Conservation (phyloP, 2,329 filamentous ascomycete species). For the Fusarium mangiferae region DNA sequence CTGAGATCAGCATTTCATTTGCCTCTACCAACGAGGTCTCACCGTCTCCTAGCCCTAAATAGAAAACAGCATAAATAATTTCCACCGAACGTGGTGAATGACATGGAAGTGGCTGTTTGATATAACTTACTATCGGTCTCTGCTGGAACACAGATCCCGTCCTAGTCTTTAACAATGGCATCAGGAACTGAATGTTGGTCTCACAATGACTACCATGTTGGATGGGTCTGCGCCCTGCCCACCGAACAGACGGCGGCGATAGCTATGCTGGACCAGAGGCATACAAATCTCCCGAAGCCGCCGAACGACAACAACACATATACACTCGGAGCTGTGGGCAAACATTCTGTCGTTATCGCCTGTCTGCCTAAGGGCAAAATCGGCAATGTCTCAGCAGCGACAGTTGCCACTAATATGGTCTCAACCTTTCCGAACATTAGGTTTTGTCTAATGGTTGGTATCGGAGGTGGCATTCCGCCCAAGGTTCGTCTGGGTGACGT, state of each 20-base stretch:
- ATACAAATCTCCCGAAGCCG: rapidly evolving
- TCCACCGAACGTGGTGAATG: too few species aligned
- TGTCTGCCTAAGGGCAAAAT: background rate
- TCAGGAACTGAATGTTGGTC: too few species aligned
- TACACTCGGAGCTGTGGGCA: background rate
- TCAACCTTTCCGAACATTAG: background rate
- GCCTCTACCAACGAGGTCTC: too few species aligned
- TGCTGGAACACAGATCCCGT: too few species aligned
- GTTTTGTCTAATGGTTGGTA: rapidly evolving
- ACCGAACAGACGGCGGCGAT: background rate
- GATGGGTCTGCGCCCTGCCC: background rate
- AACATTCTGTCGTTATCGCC: rapidly evolving
- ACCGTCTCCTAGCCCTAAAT: too few species aligned
- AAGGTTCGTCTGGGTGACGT: background rate
- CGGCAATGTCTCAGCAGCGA: background rate
- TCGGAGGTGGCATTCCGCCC: background rate
- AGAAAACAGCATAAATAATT: too few species aligned
- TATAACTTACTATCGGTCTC: too few species aligned
- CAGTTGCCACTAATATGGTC: rapidly evolving
- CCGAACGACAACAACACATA: rapidly evolving
- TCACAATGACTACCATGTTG: background rate
- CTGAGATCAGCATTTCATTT: too few species aligned
- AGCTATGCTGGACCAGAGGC: background rate
- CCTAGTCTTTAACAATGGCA: too few species aligned
- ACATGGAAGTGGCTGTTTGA: too few species aligned